Base-by-base conservation (phyloP, 1,284 basidiomycete species). In the Phylloporus sp. region DNA sequence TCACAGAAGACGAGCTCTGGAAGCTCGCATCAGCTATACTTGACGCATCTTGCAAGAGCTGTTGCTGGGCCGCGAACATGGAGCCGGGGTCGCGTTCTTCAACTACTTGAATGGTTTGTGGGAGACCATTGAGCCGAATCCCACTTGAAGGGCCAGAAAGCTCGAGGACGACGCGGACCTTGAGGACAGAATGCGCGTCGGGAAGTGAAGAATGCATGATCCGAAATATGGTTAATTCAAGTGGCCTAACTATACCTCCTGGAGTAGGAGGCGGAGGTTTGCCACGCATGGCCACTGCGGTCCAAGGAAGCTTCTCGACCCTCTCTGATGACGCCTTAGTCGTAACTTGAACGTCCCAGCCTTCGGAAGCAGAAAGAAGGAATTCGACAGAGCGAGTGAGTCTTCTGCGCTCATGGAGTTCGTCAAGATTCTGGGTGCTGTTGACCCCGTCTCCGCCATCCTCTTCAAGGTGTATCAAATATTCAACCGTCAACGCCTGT, bases 321-420 rank as follows among this genome's bases (percentile, higher is more conserved):
- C 85, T 83, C 58, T 91, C 87, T 7, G 88, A 88, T 2, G 87
- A 91, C 31, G 85, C 92, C 72, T 82, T 91, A 62, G 86, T 89
- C 56, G 85, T 86, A 62, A 87, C 81, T 69, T 92, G 93, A 1
- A 97, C 87, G 71, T 98, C 95, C 97, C 97, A 99, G 12, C 95
- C 94, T 68, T 95, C 89, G 6, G 82, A 78, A 2, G 88, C 84
- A 4, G 94, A 92, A 24, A 99, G 77, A 7, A 88, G 79, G 69
- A 93, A 91, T 77, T 98, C 94, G 53, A 98, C 81, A 0, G 90
- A 86, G 34, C 94, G 83, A 18, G 89, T 89, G 22, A 94, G 79
- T 50, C 90, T 82, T 61, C 84, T 80, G 61, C 87, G 82, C 69
- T 93, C 91, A 40, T 85, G 84, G 51, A 88, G 71, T 6, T 84